Percentiles rank a stretch among this genome's conserved stretches.
Evolutionary conservation across 345 rosid genomes (phyloP).

Genomic region (Gossypium mustelinum): DNA sequence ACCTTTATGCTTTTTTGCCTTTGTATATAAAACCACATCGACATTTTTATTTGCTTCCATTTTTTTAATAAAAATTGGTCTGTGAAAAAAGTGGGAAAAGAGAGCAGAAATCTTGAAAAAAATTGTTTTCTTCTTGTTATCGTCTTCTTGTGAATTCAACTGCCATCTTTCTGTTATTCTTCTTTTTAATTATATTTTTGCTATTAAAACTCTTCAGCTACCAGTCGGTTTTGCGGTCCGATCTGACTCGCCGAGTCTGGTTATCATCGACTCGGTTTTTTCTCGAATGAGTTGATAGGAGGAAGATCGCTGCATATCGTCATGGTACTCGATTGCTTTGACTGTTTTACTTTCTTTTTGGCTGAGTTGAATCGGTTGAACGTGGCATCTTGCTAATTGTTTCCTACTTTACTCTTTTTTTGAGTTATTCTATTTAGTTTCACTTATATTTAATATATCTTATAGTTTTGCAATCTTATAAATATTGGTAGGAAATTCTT

Average conservation of each 20-base stretch:
- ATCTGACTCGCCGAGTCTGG: slow-evolving; percentile 12
- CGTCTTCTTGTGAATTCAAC: slow-evolving; percentile 11
- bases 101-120: not conserved
- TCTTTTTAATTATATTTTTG: not conserved
- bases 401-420: not conserved
- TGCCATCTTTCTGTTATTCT: not conserved
- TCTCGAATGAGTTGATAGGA: slow-evolving; percentile 13
- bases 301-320: slow-evolving; percentile 13
- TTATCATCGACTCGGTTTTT: not conserved
- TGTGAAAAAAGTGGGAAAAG: not conserved
- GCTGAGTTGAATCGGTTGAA: slow-evolving; percentile 9
- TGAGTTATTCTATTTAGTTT: not conserved
- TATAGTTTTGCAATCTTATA: not conserved
- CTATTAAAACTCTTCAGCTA: slow-evolving; percentile 5
- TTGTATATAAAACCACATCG: slow-evolving; percentile 10
- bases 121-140: not conserved
- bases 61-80: not conserved
- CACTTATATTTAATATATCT: not conserved
- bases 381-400: slow-evolving; percentile 4
- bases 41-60: not conserved
- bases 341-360: not conserved
- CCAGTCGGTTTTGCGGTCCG: slow-evolving; percentile 10
- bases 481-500: not conserved
- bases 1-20: not conserved
- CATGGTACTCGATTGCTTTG: slow-evolving; percentile 16